Evolutionary conservation across 495 filamentous ascomycete species (phyloP).

Genomic region (Hypoxylon fuscum): DNA sequence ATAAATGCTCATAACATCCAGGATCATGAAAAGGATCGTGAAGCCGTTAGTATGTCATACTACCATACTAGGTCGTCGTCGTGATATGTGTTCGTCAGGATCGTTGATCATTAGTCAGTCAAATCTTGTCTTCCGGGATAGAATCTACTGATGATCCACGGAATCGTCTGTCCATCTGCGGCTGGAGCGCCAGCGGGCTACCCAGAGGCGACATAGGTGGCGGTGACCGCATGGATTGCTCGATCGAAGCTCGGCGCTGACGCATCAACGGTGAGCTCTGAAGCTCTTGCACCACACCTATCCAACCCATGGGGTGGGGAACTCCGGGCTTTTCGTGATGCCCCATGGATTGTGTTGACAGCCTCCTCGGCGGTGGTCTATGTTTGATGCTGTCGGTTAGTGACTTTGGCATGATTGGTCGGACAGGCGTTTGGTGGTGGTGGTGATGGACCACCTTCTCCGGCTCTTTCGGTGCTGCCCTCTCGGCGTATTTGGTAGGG

Average conservation of each 20-base stretch:
- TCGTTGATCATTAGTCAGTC: conserved; percentile 27
- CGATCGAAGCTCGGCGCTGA: conserved; percentile 61
- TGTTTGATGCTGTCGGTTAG: conserved; percentile 52
- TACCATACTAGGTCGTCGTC: conserved; percentile 10
- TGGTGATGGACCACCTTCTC: conserved; percentile 40
- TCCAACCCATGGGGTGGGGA: conserved; percentile 57
- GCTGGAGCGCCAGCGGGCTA: conserved; percentile 30
- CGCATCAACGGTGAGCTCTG: conserved; percentile 61
- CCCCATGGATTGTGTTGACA: conserved; percentile 56
- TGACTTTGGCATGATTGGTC: conserved; percentile 48
- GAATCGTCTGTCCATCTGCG: conserved; percentile 25
- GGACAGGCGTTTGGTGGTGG: conserved; percentile 32
- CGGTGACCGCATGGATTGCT: conserved; percentile 53
- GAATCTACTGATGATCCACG: conserved; percentile 18
- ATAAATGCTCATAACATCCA: conserved; percentile 33
- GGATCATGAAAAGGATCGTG: conserved; percentile 20
- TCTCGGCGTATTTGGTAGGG: conserved; percentile 34
- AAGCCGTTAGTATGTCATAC: conserved; percentile 14
- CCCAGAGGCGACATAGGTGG: conserved; percentile 36
- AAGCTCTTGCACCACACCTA: conserved; percentile 61
- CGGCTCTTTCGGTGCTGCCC: conserved; percentile 45
- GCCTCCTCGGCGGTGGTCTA: conserved; percentile 51
- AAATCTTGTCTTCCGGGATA: conserved; percentile 28
- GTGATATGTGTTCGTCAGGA: conserved; percentile 12
- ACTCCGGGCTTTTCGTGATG: conserved; percentile 51